These are phyloP conservation scores for Melampsora allii-populina DNA, from an alignment of 1,284 basidiomycete genomes.

Conservation along the genomic window DNA sequence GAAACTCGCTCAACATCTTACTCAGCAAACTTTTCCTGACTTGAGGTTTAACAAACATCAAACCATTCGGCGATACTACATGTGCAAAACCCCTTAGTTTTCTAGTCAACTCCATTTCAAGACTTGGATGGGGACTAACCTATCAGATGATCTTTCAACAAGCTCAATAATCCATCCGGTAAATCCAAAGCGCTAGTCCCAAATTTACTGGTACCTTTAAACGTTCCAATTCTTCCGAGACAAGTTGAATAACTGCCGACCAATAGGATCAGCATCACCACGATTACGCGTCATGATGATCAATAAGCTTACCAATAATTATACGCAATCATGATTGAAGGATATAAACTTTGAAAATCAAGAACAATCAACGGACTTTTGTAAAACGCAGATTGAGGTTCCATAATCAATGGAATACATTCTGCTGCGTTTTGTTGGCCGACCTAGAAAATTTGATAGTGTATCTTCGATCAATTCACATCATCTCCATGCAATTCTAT, in stretches of 20 bases:
- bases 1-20: slow-evolving; percentile 86
- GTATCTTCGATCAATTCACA: slow-evolving; percentile 1
- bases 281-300: not conserved
- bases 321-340: slow-evolving; percentile 97
- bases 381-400: slow-evolving; percentile 89
- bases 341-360: slow-evolving; percentile 95
- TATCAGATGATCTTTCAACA: slow-evolving; percentile 69
- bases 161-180: slow-evolving; percentile 65
- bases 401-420: slow-evolving; percentile 89
- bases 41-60: slow-evolving; percentile 82
- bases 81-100: too few relatives aligned
- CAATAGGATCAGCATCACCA: slow-evolving; percentile 2
- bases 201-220: slow-evolving; percentile 82
- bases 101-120: too few relatives aligned
- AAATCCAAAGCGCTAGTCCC: slow-evolving; percentile 71
- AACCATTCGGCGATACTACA: slow-evolving; percentile 86
- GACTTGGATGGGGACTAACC: slow-evolving; percentile 56
- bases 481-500: not conserved
- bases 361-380: slow-evolving; percentile 84
- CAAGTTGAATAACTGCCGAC: slow-evolving; percentile 63
- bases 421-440: slow-evolving; percentile 96
- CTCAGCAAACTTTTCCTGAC: slow-evolving; percentile 80
- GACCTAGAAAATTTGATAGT: slow-evolving; percentile 60
- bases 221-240: slow-evolving; percentile 77
- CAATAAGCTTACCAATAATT: slow-evolving; percentile 80